Evolutionary conservation across 75 land plant species (phyloP), one percentile per base, ranked within the genome.

Genomic region (Chamaecyparis obtusa): DNA sequence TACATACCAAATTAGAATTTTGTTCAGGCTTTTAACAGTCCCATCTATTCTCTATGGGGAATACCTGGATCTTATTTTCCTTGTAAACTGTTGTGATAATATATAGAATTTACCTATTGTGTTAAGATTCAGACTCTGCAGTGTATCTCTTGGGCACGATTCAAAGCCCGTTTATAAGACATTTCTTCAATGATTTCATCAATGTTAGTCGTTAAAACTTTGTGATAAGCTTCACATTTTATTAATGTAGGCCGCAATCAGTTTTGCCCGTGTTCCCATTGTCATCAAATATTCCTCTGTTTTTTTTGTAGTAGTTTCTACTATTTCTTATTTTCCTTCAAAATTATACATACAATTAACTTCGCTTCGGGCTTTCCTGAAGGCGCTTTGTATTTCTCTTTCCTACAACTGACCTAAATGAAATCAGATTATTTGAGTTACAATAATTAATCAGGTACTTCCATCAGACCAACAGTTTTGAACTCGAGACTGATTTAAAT

Each of bases 61-160:
- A 30, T 81, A n/a, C 51, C 30, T 81, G 49, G 83, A n/a, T 51
- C 49, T n/a, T 81, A n/a, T 46, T 81, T 81, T 43, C 32, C 5
- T 81, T 81, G 48, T 81, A 81, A 81, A 81, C 49, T 81, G 15
- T 81, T 41, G n/a, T 43, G 54, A 46, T 81, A 81, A 81, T 37
- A 44, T 46, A 81, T 41, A 81, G 30, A 81, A 81, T 81, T 81
- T 81, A 30, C 46, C 43, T 46, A 0, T 33, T 74, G 33, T 33
- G 32, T 74, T 74, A 33, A 74, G 33, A 33, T 32, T 32, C 13
- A 8, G 15, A 74, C 16, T 74, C 35, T 7, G 24, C 30, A 9
- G 0, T 9, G 10, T 71, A 71, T 30, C 9, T 30, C 75, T 71
- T 30, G 30, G 10, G 10, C 33, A 27, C 9, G 2, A 10, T 9